phyloP scores from a whole-genome alignment of 371 early-diverging fungal species.

The Gilbertella persicaria region DNA sequence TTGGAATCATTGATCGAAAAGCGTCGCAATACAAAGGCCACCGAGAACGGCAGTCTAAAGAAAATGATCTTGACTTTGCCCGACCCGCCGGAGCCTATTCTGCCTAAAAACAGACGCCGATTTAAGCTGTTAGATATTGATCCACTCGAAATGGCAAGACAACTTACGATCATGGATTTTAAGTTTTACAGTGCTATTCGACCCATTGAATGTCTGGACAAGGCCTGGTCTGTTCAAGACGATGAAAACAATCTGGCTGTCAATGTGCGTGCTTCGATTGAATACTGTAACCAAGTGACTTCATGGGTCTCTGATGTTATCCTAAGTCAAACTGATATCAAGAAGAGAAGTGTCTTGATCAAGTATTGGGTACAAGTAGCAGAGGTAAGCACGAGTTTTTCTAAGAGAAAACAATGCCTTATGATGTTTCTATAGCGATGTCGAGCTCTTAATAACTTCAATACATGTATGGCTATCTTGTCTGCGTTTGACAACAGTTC shows the following conservation, averaged over 20 bases:
- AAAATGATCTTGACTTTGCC: slow-evolving; percentile 68
- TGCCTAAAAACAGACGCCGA: slow-evolving; percentile 64
- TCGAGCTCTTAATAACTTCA: slow-evolving; percentile 84
- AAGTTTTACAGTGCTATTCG: slow-evolving; percentile 75
- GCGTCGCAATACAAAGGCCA: slow-evolving; percentile 43
- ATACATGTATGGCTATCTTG: slow-evolving; percentile 87
- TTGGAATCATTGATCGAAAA: slow-evolving; percentile 67
- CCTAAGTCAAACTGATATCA: slow-evolving; percentile 75
- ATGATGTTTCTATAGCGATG: slow-evolving; percentile 46
- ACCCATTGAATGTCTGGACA: slow-evolving; percentile 84
- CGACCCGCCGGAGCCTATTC: slow-evolving; percentile 67
- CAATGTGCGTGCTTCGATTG: slow-evolving; percentile 75
- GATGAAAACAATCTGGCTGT: slow-evolving; percentile 36
- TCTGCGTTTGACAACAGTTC: slow-evolving; percentile 89
- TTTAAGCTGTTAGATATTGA: slow-evolving; percentile 82
- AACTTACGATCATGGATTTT: slow-evolving; percentile 89
- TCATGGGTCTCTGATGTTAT: slow-evolving; percentile 87
- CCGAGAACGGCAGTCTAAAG: slow-evolving; percentile 44
- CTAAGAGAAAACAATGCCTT: background rate
- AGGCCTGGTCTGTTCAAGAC: slow-evolving; percentile 79
- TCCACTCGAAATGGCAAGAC: slow-evolving; percentile 91
- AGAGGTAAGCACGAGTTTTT: slow-evolving; percentile 36
- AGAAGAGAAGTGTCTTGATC: slow-evolving; percentile 72
- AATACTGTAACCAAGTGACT: slow-evolving; percentile 70
- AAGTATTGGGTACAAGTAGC: slow-evolving; percentile 86